A percentile compares a stretch with the other conserved stretches of the same genome.
Conservation (phyloP, 352 stramenopile genomes). For the Pythium aquatile region DNA sequence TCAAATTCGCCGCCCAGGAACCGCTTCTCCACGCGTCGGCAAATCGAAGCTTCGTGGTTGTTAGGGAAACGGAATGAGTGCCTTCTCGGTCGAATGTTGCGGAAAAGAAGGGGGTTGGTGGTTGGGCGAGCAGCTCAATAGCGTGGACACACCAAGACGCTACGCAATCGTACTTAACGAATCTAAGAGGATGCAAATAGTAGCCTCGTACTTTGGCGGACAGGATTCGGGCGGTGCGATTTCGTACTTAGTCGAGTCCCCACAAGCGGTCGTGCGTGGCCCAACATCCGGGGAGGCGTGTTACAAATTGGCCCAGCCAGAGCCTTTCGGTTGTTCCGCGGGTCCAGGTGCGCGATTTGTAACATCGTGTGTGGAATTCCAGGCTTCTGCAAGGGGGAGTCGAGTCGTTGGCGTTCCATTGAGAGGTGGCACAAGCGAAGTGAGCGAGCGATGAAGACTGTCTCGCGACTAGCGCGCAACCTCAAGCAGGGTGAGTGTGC, state of each 20-base stretch:
- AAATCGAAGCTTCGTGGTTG: background rate
- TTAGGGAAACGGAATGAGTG: conserved; percentile 8
- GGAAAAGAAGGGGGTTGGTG: conserved; percentile 21
- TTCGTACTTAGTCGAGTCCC: conserved; percentile 8
- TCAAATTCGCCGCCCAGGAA: conserved; percentile 3
- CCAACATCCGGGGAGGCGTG: conserved; percentile 11
- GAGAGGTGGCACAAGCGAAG: conserved; percentile 3
- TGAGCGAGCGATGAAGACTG: conserved; percentile 24
- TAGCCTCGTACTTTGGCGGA: conserved; percentile 13
- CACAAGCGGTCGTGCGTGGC: conserved; percentile 13
- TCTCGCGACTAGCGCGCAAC: conserved; percentile 29
- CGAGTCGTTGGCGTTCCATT: conserved; percentile 26
- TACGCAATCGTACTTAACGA: conserved; percentile 5
- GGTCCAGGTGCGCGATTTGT: conserved; percentile 24
- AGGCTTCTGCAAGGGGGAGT: conserved; percentile 8
- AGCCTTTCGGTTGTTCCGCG: conserved; percentile 13
- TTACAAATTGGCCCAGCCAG: conserved; percentile 28
- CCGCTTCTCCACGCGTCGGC: conserved; percentile 14
- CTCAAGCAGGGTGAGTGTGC: conserved; percentile 27
- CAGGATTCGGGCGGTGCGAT: background rate
- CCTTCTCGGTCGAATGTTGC: conserved; percentile 13
- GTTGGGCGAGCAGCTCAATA: conserved; percentile 9
- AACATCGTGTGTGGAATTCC: conserved; percentile 22
- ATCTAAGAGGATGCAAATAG: conserved; percentile 7
- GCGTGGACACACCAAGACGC: conserved; percentile 22